Evolutionary conservation across 495 filamentous ascomycete species (phyloP), one percentile per base, ranked within the genome.

Genomic region (Neurospora cerealis): DNA sequence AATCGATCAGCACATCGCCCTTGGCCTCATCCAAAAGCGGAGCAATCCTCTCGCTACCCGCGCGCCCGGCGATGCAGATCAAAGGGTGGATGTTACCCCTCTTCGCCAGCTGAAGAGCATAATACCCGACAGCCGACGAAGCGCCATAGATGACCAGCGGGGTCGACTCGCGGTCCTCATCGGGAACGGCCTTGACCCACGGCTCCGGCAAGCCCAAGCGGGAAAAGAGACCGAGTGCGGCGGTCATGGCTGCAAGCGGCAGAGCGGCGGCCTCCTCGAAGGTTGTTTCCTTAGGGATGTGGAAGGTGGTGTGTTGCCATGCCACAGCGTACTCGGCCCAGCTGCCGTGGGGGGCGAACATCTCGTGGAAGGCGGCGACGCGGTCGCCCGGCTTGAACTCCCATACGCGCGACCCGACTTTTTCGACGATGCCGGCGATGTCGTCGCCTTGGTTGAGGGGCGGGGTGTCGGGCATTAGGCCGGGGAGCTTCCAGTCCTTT

Each of bases 241-340:
- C 85, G 2, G 92, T 94, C 89, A 93, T 89, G 37, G 90, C 91
- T 4, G 92, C 92, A 5, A 95, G 85, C 0, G 91, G 92, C 46
- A 93, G 84, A 0, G 92, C 88, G 0, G 92, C 88, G 15, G 88
- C 92, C 81, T 93, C 90, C 80, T 94, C 92, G 75, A 93, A 95
- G 62, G 79, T 87, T 2, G 84, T 90, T 60, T 87, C 85, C 39
- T 86, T 80, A 0, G 92, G 89, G 34, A 95, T 82, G 75, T 91
- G 90, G 77, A 93, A 93, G 0, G 91, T 93, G 0, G 90, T 88
- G 75, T 91, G 84, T 48, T 85, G 83, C 85, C 83, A 89, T 1
- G 87, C 86, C 48, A 94, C 79, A 17, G 90, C 89, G 78, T 93
- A 95, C 74, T 94, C 91, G 32, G 91, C 92, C 78, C 86, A 95